Evolutionary conservation across 1,139 yeast genomes (phyloP), one percentile per base, ranked within the genome.

Genomic region (Hyphopichia buzzinii): DNA sequence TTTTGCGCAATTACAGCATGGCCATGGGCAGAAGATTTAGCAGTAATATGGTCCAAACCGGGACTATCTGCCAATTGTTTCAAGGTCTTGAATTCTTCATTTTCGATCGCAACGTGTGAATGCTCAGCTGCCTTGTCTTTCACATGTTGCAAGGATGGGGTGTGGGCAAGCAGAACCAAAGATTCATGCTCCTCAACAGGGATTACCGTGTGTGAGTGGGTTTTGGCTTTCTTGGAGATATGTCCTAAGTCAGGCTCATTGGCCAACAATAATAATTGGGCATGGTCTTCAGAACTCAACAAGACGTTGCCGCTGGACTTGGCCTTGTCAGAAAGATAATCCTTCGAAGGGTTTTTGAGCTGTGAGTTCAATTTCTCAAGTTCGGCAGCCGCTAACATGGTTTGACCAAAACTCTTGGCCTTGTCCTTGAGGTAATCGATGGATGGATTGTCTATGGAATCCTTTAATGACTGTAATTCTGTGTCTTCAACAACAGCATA

Each of bases 381-480:
- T 11, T 49, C 55, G 7, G 42, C 44, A 5, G 28, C 29, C 3
- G 39, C 12, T n/a, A 54, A 36, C 10, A 49, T 39, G 8, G 38
- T 37, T 19, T 29, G 31, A 1, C 43, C 43, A 12, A 31, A 26
- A 5, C 21, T 35, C 16, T 26, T 27, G 3, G 48, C 44, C 17
- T 31, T 37, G 8, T 35, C 29, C 16, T 13, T 16, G 14, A 33
- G n/a, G 15, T 16, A 29, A 6, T 23, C 29, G 8, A 28, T 2
- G 4, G n/a, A 13, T 8, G 36, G 36, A 4, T 53, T 50, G 33
- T 58, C 42, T 0, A 69, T 68, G n/a, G 55, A 42, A 32, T 48
- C 50, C 4, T 40, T 37, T 32, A 64, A 44, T 6, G 43, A 41
- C 3, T 43, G 43, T 8, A 50, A 46, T 19, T 58, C 61, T 2